phyloP scores from a whole-genome alignment of 2,329 filamentous ascomycete genomes.

The Botrytis galanthina region DNA sequence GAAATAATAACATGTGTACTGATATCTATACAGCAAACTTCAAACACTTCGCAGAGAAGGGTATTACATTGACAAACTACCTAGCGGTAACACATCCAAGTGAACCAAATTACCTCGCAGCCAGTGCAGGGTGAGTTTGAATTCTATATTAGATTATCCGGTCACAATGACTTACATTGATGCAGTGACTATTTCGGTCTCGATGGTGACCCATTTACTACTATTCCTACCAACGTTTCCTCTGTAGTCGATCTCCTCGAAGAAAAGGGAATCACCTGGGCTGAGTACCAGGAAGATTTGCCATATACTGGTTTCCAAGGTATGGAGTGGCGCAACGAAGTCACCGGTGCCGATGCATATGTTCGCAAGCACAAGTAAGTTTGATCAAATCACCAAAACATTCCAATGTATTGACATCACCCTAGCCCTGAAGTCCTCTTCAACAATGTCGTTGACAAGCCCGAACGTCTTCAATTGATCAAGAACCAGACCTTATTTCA shows the following conservation, averaged over 20 bases:
- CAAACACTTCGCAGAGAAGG: slow-evolving; percentile 56
- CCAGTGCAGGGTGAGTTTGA: slow-evolving; percentile 52
- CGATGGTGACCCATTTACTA: slow-evolving; percentile 63
- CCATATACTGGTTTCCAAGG: slow-evolving; percentile 74
- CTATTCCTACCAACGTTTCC: slow-evolving; percentile 58
- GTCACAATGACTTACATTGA: not conserved
- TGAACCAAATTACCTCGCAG: slow-evolving; percentile 72
- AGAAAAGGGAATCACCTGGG: slow-evolving; percentile 63
- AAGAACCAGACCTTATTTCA: slow-evolving; percentile 74
- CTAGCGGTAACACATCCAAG: slow-evolving; percentile 68
- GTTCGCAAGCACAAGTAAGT: slow-evolving; percentile 76
- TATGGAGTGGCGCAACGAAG: slow-evolving; percentile 58
- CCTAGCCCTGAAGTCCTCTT: slow-evolving; percentile 56
- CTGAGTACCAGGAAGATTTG: slow-evolving; percentile 73
- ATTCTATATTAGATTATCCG: not conserved
- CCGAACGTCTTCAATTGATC: slow-evolving; percentile 62
- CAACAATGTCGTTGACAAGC: slow-evolving; percentile 59
- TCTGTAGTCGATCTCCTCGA: slow-evolving; percentile 69
- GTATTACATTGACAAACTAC: slow-evolving; percentile 59
- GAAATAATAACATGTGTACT: slow-evolving; percentile 31
- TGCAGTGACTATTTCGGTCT: slow-evolving; percentile 62
- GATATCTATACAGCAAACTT: slow-evolving; percentile 48
- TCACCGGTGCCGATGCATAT: slow-evolving; percentile 69
- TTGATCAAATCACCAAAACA: not conserved
- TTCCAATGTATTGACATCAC: not conserved